Evolutionary conservation across 1,139 yeast genomes (phyloP).

Genomic region (Pichia sp.): DNA sequence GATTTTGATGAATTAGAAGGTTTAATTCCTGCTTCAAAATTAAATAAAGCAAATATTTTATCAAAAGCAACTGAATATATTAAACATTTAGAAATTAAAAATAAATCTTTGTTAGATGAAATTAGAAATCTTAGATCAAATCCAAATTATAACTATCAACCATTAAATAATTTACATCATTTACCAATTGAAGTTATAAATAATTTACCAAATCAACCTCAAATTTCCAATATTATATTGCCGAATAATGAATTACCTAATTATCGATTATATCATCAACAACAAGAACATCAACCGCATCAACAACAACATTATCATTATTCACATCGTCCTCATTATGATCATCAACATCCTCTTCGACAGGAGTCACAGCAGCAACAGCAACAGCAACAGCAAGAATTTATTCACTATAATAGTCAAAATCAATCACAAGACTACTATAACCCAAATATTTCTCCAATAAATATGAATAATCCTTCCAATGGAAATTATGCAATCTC

Average conservation of each 20-base stretch:
- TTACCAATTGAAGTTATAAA: slow-evolving; percentile 12
- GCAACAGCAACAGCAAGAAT: background rate
- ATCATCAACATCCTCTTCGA: background rate
- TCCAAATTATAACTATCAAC: slow-evolving; percentile 8
- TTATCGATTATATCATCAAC: slow-evolving; percentile 8
- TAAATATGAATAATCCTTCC: background rate
- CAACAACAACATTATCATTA: background rate
- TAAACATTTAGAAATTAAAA: slow-evolving; percentile 69
- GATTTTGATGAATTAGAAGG: slow-evolving; percentile 57
- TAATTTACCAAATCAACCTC: slow-evolving; percentile 11
- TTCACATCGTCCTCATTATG: background rate
- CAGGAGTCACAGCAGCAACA: background rate
- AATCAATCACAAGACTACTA: too few relatives aligned
- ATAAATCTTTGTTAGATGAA: slow-evolving; percentile 50
- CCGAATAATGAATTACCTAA: slow-evolving; percentile 3
- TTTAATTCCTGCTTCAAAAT: slow-evolving; percentile 75
- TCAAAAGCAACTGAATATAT: slow-evolving; percentile 90
- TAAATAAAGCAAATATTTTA: slow-evolving; percentile 84
- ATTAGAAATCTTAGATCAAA: slow-evolving; percentile 14
- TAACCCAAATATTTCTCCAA: background rate
- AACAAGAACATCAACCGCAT: background rate
- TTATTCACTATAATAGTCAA: background rate
- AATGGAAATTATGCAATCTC: too few relatives aligned
- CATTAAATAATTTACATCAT: slow-evolving; percentile 1
- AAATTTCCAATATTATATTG: slow-evolving; percentile 1